These are phyloP conservation scores for Botryotinia narcissicola DNA, from an alignment of 2,329 filamentous ascomycete species.

Conservation along the genomic window DNA sequence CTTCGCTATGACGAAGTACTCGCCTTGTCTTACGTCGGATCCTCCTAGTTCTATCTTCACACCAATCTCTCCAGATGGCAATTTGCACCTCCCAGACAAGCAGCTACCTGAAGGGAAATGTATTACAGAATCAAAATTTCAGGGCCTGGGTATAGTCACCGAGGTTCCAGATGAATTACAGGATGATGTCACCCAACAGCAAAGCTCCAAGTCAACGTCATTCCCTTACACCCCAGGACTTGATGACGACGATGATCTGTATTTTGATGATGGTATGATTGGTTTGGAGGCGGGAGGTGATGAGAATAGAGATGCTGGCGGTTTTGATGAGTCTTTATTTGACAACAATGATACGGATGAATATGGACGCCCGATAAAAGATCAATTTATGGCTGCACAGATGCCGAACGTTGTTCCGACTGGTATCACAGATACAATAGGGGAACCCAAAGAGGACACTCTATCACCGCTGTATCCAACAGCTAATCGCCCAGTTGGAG, in stretches of 20 bases:
- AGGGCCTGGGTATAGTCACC: slow-evolving; percentile 32
- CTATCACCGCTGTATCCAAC: background rate
- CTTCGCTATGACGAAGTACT: slow-evolving; percentile 45
- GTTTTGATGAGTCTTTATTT: slow-evolving; percentile 73
- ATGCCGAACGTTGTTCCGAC: slow-evolving; percentile 26
- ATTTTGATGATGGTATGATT: slow-evolving; percentile 72
- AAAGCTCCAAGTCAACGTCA: background rate
- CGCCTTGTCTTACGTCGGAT: slow-evolving; percentile 24
- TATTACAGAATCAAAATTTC: slow-evolving; percentile 7
- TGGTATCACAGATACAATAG: slow-evolving; percentile 18
- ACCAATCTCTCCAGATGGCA: slow-evolving; percentile 24
- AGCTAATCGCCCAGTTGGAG: slow-evolving; percentile 8
- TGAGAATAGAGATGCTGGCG: slow-evolving; percentile 46
- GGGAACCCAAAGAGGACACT: background rate
- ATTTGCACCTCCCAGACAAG: slow-evolving; percentile 14
- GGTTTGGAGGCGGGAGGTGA: slow-evolving; percentile 47
- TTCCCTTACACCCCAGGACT: slow-evolving; percentile 28
- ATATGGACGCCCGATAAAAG: slow-evolving; percentile 58
- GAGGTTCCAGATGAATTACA: background rate
- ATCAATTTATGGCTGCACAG: slow-evolving; percentile 33
- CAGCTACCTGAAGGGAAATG: background rate
- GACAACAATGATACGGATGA: slow-evolving; percentile 64
- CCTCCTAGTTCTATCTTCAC: slow-evolving; percentile 21
- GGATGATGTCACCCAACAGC: slow-evolving; percentile 15
- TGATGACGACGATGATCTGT: slow-evolving; percentile 42